phyloP scores from a whole-genome alignment of 345 rosid genomes.

The Gossypium longicalyx region DNA sequence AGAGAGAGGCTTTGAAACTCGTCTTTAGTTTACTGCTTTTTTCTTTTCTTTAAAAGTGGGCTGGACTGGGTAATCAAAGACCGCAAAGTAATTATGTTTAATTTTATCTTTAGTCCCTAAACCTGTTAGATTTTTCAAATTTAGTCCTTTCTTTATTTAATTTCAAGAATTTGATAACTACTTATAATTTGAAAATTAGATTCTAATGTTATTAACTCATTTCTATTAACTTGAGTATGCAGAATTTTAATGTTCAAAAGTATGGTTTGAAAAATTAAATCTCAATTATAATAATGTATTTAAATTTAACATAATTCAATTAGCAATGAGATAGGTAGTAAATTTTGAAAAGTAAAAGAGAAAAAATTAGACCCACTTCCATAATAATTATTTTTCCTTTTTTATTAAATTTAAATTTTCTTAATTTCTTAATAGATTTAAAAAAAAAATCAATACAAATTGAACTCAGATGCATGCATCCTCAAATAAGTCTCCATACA shows the following conservation, averaged over 20 bases:
- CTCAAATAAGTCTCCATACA: neutral
- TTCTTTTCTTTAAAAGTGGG: slow-evolving; percentile 4
- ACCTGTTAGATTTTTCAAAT: too few relatives aligned
- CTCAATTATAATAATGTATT: too few relatives aligned
- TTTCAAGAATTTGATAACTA: neutral
- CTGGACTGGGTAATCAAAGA: neutral
- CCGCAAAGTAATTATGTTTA: neutral
- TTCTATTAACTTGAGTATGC: too few relatives aligned
- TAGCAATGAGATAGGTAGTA: too few relatives aligned
- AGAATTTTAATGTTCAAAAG: too few relatives aligned
- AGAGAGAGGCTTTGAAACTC: neutral
- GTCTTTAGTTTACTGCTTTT: neutral
- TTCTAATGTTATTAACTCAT: too few relatives aligned
- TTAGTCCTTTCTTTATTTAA: neutral
- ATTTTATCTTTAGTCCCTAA: neutral
- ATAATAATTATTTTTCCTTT: too few relatives aligned
- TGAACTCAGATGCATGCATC: neutral
- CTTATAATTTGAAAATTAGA: too few relatives aligned
- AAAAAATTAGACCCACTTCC: too few relatives aligned
- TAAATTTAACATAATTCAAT: too few relatives aligned
- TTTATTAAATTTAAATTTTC: neutral
- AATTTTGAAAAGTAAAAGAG: too few relatives aligned
- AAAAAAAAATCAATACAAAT: neutral
- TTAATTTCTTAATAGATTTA: neutral
- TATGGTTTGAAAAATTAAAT: too few relatives aligned